A percentile compares a stretch with the other conserved stretches of the same genome.
Evolutionary conservation across 352 stramenopile genomes (phyloP).

Genomic region (Phytopythium helicoides): DNA sequence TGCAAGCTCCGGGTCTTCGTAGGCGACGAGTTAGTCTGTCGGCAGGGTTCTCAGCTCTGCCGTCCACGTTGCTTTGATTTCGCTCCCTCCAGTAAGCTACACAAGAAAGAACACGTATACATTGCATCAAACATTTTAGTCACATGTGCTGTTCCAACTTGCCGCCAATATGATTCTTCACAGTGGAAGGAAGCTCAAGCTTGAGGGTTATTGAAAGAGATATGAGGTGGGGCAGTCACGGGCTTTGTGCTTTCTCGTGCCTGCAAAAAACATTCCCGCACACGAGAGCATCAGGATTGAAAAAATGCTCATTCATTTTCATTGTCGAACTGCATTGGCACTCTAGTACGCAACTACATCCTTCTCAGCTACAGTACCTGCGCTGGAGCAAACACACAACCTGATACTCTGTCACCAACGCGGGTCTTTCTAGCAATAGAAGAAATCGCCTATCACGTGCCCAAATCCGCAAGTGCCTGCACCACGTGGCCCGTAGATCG

Average conservation of each 20-base stretch:
- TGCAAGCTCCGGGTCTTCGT: constrained; percentile 17
- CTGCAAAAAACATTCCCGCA: too few relatives aligned
- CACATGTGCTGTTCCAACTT: too few relatives aligned
- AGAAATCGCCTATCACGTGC: neutral
- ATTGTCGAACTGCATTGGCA: too few relatives aligned
- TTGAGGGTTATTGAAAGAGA: too few relatives aligned
- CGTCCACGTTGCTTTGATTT: too few relatives aligned
- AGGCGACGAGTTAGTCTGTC: constrained; percentile 7
- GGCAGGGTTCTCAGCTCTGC: neutral
- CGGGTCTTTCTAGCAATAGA: constrained; percentile 4
- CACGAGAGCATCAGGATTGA: too few relatives aligned
- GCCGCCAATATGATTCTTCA: too few relatives aligned
- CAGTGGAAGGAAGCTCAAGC: too few relatives aligned
- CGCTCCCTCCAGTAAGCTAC: constrained; percentile 1
- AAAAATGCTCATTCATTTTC: too few relatives aligned
- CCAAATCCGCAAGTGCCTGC: neutral
- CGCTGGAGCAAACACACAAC: neutral
- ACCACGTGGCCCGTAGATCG: neutral
- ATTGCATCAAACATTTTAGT: neutral
- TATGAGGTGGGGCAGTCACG: too few relatives aligned
- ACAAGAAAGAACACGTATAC: constrained; percentile 8
- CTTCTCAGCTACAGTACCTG: neutral
- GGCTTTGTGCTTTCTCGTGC: too few relatives aligned
- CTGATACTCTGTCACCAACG: neutral
- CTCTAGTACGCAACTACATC: too few relatives aligned